These are phyloP conservation scores for Aspergillus mulundensis DNA, from an alignment of 495 filamentous ascomycete species.

Conservation along the genomic window DNA sequence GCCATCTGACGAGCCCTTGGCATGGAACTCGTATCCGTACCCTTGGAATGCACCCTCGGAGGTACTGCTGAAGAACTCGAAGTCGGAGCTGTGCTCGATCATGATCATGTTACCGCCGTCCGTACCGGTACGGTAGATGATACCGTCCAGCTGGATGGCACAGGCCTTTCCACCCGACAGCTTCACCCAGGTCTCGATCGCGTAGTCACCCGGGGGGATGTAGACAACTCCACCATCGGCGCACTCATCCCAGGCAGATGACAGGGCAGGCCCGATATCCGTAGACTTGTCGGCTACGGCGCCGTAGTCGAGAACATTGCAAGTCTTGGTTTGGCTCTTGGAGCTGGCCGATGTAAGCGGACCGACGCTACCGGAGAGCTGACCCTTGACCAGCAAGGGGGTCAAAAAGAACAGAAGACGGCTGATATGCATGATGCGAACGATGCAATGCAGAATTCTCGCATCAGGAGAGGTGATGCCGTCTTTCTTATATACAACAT, in stretches of 20 bases:
- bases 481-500: background rate
- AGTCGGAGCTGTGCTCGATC: conserved; percentile 44
- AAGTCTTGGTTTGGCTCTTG: conserved; percentile 34
- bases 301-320: conserved; percentile 50
- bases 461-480: background rate
- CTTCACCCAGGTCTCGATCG: conserved; percentile 30
- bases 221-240: conserved; percentile 32
- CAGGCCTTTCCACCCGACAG: conserved; percentile 36
- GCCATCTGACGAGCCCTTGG: conserved; percentile 17
- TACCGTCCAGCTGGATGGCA: conserved; percentile 48
- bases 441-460: background rate
- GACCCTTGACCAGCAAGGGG: conserved; percentile 1
- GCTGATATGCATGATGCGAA: background rate
- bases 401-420: background rate
- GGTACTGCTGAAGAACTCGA: conserved; percentile 49
- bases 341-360: conserved; percentile 34
- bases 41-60: conserved; percentile 49
- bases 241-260: conserved; percentile 46
- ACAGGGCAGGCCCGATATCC: conserved; percentile 44
- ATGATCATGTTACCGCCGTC: conserved; percentile 49
- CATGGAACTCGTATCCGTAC: conserved; percentile 43
- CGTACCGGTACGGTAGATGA: conserved; percentile 42
- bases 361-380: conserved; percentile 28
- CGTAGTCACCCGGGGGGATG: conserved; percentile 35
- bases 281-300: conserved; percentile 43